Base-by-base conservation (phyloP, 2,329 filamentous ascomycete genomes). In the Sporothrix phasma region DNA sequence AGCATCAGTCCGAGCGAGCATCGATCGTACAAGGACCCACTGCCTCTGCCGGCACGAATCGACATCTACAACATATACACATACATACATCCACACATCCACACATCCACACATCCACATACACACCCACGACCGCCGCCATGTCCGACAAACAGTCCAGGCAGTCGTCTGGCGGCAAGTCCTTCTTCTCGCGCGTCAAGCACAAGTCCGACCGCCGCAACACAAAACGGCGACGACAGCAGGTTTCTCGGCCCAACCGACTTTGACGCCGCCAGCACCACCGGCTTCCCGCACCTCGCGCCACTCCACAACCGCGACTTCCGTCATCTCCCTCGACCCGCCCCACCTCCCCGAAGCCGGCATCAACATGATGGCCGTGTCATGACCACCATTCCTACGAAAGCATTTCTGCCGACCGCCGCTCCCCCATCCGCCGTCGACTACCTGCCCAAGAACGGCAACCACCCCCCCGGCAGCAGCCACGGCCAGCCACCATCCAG, bases 161-260 rank as follows among this genome's bases (percentile, higher is more conserved):
- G 76, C 89, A 93, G 80, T 91, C 89, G 69, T 92, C 90, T 64
- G 78, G 78, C 71, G 81, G 81, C 72, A 75, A 74, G 70, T 72
- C 88, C 67, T 91, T 97, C 80, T 97, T 97, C 79, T 92, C 90
- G 72, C 85, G 92, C 73, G 89, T 87, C 77, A 94, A 91, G 78
- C 88, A 95, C 76, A 90, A 87, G 76, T 81, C 82, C 70, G 83
- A 84, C 71, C 86, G 86, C 74, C 84, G 86, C 73, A 80, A 81
- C 71, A 76, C 80, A 67, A n/a, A 83, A 84, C 74, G 80, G 84
- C 70, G 84, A 84, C 70, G 84, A 87, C 72, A 79, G 80, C 69
- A 80, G 80, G 69, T 80, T 82, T 69, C 72, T 81, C 66, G 76
- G 77, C 69, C 76, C 77, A 68, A 80, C 79, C 69, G 81, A 88